Evolutionary conservation across 2,329 filamentous ascomycete genomes (phyloP).

Genomic region (Cytospora piceae): DNA sequence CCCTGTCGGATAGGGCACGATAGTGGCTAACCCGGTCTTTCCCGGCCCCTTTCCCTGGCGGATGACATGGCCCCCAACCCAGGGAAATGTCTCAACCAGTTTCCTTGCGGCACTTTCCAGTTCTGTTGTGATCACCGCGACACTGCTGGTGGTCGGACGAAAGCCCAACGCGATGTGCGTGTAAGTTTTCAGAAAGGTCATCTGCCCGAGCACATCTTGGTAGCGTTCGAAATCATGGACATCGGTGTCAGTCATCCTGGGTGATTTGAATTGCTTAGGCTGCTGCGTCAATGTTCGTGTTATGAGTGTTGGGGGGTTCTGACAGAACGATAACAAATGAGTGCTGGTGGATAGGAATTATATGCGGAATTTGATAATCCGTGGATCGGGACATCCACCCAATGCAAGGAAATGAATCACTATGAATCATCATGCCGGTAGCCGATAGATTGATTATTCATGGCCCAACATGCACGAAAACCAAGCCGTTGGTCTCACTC

Average conservation of each 20-base stretch:
- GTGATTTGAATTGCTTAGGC: not conserved
- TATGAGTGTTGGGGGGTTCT: not conserved
- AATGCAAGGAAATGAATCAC: not conserved
- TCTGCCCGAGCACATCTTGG: constrained; percentile 28
- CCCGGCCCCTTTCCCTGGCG: constrained; percentile 14
- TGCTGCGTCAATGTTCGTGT: not conserved
- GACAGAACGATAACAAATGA: too few species aligned
- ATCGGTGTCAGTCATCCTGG: not conserved
- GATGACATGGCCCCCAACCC: constrained; percentile 26
- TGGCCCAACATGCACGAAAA: not conserved
- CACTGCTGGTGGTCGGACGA: not conserved
- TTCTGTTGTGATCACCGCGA: not conserved
- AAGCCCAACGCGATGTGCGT: constrained; percentile 16
- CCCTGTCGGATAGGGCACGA: constrained; percentile 17
- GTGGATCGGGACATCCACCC: too few species aligned
- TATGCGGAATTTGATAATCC: too few species aligned
- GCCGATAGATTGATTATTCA: not conserved
- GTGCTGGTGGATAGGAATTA: too few species aligned
- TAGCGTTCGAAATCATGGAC: constrained; percentile 10
- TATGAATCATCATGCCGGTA: not conserved
- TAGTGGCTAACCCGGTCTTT: constrained; percentile 18
- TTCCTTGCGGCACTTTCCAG: constrained; percentile 11
- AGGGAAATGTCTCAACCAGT: constrained; percentile 21
- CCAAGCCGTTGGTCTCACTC: not conserved
- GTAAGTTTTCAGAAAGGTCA: constrained; percentile 25